A percentile compares a stretch with the other conserved stretches of the same genome.
Evolutionary conservation across 495 filamentous ascomycete species (phyloP).

Genomic region (Acidomyces sp.): DNA sequence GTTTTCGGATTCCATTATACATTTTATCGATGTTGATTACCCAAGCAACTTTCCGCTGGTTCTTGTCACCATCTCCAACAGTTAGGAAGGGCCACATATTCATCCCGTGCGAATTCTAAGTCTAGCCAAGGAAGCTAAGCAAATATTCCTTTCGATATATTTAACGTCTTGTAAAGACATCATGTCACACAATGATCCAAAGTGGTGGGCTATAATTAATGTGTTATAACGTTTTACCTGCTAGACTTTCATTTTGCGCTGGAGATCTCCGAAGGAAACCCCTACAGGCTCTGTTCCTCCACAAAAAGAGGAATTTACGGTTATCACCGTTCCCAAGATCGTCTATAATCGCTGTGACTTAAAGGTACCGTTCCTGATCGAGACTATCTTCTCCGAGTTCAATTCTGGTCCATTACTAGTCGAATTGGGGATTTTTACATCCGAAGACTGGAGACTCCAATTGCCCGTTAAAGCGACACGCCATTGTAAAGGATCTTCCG

Average conservation of each 20-base stretch:
- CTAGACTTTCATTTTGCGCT: conserved; percentile 9
- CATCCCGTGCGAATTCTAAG: conserved; percentile 3
- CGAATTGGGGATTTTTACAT: conserved; percentile 7
- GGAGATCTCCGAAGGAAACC: conserved; percentile 4
- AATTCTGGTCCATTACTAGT: conserved; percentile 10
- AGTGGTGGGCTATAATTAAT: not conserved
- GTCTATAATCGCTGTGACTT: conserved; percentile 5
- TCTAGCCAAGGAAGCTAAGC: conserved; percentile 10
- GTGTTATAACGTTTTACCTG: conserved; percentile 2
- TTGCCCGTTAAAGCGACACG: not conserved
- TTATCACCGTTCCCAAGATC: conserved; percentile 7
- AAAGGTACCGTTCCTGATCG: conserved; percentile 4
- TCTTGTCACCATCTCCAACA: no score
- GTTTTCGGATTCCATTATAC: conserved; percentile 7
- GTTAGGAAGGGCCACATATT: conserved; percentile 5
- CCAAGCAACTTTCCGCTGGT: not conserved
- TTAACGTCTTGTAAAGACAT: conserved; percentile 7
- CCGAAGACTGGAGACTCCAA: not conserved
- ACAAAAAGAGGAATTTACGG: conserved; percentile 7
- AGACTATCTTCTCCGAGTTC: conserved; percentile 11
- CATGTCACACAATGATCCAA: not conserved
- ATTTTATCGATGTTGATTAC: conserved; percentile 8
- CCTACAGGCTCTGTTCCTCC: not conserved
- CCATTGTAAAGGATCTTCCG: no score
- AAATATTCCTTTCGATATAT: conserved; percentile 10